phyloP scores from a whole-genome alignment of 208 protist genomes.

The Leptomonas seymouri region DNA sequence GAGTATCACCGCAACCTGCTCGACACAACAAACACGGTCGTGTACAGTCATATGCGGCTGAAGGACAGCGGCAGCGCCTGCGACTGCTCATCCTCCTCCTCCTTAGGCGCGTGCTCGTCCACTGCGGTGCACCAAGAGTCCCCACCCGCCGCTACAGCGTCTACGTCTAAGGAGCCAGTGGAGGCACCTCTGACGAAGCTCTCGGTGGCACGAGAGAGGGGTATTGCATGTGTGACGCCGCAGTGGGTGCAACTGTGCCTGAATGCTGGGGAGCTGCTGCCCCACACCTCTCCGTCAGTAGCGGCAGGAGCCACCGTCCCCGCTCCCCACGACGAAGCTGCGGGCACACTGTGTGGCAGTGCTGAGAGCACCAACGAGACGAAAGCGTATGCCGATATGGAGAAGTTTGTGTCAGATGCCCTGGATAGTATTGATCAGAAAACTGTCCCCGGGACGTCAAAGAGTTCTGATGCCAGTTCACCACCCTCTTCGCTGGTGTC shows the following conservation, averaged over 20 bases:
- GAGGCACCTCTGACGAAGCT: constrained; percentile 31
- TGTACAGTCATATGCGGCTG: constrained; percentile 44
- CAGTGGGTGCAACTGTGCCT: constrained; percentile 70
- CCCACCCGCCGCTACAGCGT: not conserved
- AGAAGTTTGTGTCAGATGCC: not conserved
- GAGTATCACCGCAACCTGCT: constrained; percentile 65
- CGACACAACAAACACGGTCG: constrained; percentile 48
- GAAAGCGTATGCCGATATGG: not conserved
- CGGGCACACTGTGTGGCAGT: not conserved
- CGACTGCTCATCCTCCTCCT: not conserved
- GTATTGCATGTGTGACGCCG: constrained; percentile 50
- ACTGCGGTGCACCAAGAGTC: not conserved
- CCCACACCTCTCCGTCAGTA: not conserved
- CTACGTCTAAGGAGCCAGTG: not conserved
- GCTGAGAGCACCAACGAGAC: not conserved
- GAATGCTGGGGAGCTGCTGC: constrained; percentile 23
- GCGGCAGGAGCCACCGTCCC: not conserved
- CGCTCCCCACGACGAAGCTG: not conserved
- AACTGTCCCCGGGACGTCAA: not conserved
- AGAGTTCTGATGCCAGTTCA: too few species aligned
- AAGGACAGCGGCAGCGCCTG: not conserved
- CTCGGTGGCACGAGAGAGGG: constrained; percentile 26
- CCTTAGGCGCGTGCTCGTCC: not conserved
- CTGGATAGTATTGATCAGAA: not conserved
- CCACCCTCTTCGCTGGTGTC: too few species aligned